Evolutionary conservation across 768 basidiomycete genomes (phyloP), one percentile per base, ranked within the genome.

Genomic region (Leccinum sublutescens): DNA sequence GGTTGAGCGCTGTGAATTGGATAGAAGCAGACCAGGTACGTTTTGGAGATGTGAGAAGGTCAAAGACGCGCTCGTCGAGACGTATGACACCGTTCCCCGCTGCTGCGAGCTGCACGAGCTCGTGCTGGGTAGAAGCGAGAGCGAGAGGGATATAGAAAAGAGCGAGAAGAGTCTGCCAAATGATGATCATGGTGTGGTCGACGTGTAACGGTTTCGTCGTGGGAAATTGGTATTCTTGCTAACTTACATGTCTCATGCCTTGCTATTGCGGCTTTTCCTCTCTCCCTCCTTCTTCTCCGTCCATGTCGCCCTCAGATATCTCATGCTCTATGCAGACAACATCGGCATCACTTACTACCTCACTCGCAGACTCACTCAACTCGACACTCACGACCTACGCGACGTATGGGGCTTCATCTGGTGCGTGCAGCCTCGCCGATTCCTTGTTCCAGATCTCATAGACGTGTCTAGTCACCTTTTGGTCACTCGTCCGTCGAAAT

Each of bases 201-300:
- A 54, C 38, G 53, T 54, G 60, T 52, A 52, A 38, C 1, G 7
- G 1, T 34, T 1, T 50, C 33, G 50, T 47, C 67, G 67, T 68
- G 68, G 66, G 68, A 68, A 58, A 43, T 17, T 9, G 49, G 49
- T 2, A 50, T 15, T 40, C 15, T 8, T 33, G 15, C 10, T 43
- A 25, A 10, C 10, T 29, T 43, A 31, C 38, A 59, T 66, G 73
- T 90, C 88, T 65, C 90, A 94, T 89, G 91, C 85, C 50, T 80
- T 94, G 61, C 87, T 95, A 54, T 84, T 98, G 56, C 88, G 95
- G 31, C 86, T 98, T 52, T 96, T 97, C 72, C 87, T 95, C 58
- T 93, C 92, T 19, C 89, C 92, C 4, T 86, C 87, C 36, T 98
- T 92, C 80, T 98, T 97, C 78, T 91, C 90, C 11, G 90, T 96